phyloP scores from a whole-genome alignment of 1,284 basidiomycete species.

The Ustilago hordei region DNA sequence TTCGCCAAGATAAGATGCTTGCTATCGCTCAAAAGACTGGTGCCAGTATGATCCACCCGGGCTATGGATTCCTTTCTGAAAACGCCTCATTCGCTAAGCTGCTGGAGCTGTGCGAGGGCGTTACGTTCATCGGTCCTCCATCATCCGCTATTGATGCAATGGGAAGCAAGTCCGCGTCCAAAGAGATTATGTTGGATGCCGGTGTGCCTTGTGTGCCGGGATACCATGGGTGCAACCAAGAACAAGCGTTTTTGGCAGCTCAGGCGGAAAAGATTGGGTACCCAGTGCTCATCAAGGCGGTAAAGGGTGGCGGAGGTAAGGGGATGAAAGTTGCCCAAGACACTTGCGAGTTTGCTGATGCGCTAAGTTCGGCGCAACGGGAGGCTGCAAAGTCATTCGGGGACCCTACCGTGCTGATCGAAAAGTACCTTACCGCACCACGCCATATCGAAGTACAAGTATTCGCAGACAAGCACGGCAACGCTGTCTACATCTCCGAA shows the following conservation, averaged over 20 bases:
- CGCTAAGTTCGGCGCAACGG: constrained; percentile 84
- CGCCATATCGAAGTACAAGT: constrained; percentile 80
- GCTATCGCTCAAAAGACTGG: constrained; percentile 82
- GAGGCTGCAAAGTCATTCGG: constrained; percentile 74
- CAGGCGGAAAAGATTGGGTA: constrained; percentile 74
- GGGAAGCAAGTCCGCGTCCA: constrained; percentile 79
- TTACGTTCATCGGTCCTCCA: constrained; percentile 70
- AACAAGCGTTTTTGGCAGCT: constrained; percentile 75
- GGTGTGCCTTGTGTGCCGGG: constrained; percentile 93
- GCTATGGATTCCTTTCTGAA: constrained; percentile 87
- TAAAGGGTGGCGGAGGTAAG: constrained; percentile 71
- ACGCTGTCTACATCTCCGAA: constrained; percentile 88
- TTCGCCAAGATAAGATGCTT: constrained; percentile 88
- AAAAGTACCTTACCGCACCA: constrained; percentile 63
- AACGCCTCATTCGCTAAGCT: constrained; percentile 54
- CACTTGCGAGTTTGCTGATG: constrained; percentile 78
- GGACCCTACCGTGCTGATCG: constrained; percentile 72
- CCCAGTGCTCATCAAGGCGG: constrained; percentile 70
- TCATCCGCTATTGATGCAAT: constrained; percentile 74
- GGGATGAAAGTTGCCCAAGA: constrained; percentile 72
- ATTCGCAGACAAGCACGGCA: constrained; percentile 72
- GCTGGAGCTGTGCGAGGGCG: constrained; percentile 39
- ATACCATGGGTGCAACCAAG: constrained; percentile 83
- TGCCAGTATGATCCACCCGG: constrained; percentile 81
- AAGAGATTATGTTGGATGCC: constrained; percentile 89